These are phyloP conservation scores for Bipolaris victoriae DNA, from an alignment of 2,329 filamentous ascomycete species.

Conservation along the genomic window DNA sequence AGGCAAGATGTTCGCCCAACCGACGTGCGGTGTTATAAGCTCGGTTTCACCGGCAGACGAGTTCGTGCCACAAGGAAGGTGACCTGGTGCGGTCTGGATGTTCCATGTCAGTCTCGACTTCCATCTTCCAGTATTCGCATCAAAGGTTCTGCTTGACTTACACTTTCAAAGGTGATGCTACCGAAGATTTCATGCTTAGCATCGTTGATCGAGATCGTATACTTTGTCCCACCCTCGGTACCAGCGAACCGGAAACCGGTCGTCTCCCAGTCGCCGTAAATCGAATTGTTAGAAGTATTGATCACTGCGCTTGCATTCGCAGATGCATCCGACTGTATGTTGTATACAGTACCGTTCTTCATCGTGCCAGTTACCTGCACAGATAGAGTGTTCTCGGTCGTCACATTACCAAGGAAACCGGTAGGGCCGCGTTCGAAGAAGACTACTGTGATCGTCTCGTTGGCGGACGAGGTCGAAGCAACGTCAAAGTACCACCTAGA, in stretches of 20 bases:
- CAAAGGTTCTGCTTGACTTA: not conserved
- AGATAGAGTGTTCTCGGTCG: not conserved
- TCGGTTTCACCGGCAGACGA: not conserved
- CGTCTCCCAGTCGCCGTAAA: not conserved
- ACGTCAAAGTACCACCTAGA: not conserved
- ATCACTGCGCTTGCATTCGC: not conserved
- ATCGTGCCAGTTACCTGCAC: not conserved
- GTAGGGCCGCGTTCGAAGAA: not conserved
- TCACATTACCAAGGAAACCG: not conserved
- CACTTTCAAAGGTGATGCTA: not conserved
- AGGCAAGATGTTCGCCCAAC: not conserved
- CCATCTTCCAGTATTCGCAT: not conserved
- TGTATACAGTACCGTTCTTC: not conserved
- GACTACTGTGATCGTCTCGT: not conserved
- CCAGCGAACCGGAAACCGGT: not conserved
- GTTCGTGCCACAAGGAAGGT: not conserved
- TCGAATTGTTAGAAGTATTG: not conserved
- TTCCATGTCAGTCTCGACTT: not conserved
- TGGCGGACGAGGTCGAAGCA: not conserved
- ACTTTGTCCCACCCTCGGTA: not conserved
- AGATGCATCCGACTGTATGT: not conserved
- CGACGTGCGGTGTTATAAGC: not conserved
- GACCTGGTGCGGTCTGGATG: not conserved
- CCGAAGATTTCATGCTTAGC: not conserved
- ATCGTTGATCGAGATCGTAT: not conserved